phyloP scores from a whole-genome alignment of 148 eudicot genomes.

The Nepenthes mirabilis region DNA sequence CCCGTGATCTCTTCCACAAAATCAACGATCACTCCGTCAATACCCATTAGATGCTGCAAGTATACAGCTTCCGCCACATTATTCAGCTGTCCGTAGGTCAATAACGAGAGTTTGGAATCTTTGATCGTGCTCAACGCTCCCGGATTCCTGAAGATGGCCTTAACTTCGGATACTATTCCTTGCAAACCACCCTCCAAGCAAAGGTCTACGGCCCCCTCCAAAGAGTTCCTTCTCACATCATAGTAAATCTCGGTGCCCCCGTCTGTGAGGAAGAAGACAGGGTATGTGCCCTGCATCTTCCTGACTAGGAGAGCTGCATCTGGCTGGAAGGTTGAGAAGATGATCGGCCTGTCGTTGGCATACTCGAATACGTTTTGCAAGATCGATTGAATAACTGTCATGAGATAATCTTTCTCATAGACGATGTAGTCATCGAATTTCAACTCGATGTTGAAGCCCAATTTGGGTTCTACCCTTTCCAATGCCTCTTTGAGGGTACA shows the following conservation, averaged over 20 bases:
- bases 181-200: constrained; percentile 68
- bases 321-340: constrained; percentile 81
- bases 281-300: constrained; percentile 62
- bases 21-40: constrained; percentile 78
- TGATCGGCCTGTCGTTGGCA: constrained; percentile 56
- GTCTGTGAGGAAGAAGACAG: constrained; percentile 78
- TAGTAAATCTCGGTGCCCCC: constrained; percentile 54
- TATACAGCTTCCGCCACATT: constrained; percentile 79
- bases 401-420: constrained; percentile 39
- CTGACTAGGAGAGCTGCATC: constrained; percentile 60
- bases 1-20: constrained; percentile 49
- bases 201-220: constrained; percentile 71
- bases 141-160: constrained; percentile 67
- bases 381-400: constrained; percentile 34
- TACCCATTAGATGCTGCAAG: constrained; percentile 72
- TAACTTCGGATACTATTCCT: constrained; percentile 84
- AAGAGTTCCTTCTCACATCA: constrained; percentile 61
- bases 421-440: constrained; percentile 74
- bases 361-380: constrained; percentile 47
- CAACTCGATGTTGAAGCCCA: constrained; percentile 86
- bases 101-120: constrained; percentile 49
- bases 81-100: constrained; percentile 51
- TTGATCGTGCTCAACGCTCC: constrained; percentile 54
- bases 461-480: constrained; percentile 38
- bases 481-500: constrained; percentile 84